Base-by-base conservation (phyloP, 2,329 filamentous ascomycete species). In the Colletotrichum zoysiae region DNA sequence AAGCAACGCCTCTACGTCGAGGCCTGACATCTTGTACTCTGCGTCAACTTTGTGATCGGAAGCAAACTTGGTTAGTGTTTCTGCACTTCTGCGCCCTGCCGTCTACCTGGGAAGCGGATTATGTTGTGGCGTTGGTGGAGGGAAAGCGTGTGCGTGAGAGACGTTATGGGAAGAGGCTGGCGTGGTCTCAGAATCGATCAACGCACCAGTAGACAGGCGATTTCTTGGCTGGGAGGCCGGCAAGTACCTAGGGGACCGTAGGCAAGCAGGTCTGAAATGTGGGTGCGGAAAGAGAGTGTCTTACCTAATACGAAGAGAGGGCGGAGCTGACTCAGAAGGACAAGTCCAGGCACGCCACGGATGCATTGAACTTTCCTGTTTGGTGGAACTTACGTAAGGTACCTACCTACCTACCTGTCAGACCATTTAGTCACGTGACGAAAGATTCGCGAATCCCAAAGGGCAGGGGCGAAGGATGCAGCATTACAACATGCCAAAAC, bases 1-100 rank as follows among this genome's bases (percentile, higher is more conserved):
- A 76, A 98, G 90, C 75, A 98, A 89, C 76, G 94, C 94, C 86
- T 98, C 95, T 77, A 98, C 94, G 80, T 97, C 94, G 76, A 87
- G 80, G 69, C 82, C 84, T 64, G 85, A 82, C 85, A 88, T 87
- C 74, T 75, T 82, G 75, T 71, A 26, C 50, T 35, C 30, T 7
- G 38, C 16, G n/a, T 59, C 35, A 53, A 46, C 3, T 42, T 51
- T 38, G 44, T 50, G 40, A 30, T 38, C 26, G 30, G 23, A 42
- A 48, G 14, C 23, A 30, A 16, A 35, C 2, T 30, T 40, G 46
- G 18, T n/a, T 33, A 33, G n/a, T 46, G 11, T 18, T 33, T 14
- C 16, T 42, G 16, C 20, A 18, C 16, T 56, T 46, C 3, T 23
- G 61, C 26, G 40, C 23, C 18, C 23, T 67, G 55, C 18, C 50